Percentiles rank a stretch among this genome's conserved stretches.
Evolutionary conservation across 441 rosid genomes (phyloP).

Genomic region (Pelargonium citronellum): DNA sequence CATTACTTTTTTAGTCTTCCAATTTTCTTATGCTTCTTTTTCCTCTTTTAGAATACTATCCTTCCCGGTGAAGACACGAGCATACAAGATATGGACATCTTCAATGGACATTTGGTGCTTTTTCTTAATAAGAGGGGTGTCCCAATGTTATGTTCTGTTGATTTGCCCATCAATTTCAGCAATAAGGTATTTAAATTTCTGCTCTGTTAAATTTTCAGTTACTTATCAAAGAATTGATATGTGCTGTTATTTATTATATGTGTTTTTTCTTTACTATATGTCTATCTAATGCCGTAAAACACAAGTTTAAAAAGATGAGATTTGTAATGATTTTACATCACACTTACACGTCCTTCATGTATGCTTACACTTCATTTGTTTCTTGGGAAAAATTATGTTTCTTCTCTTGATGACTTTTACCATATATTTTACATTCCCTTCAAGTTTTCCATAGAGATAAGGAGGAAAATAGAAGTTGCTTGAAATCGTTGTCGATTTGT

Average conservation of each 20-base stretch:
- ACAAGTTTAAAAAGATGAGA: not conserved
- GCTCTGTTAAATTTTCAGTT: constrained; percentile 13
- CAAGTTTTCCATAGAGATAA: too few species aligned
- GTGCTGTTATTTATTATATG: not conserved
- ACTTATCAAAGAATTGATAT: not conserved
- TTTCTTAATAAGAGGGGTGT: constrained; percentile 46
- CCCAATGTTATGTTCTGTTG: constrained; percentile 59
- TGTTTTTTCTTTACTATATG: not conserved
- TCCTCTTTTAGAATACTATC: constrained; percentile 44
- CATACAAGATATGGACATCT: constrained; percentile 84
- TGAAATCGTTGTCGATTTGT: too few species aligned
- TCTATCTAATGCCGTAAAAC: not conserved
- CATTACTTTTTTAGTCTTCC: constrained; percentile 5
- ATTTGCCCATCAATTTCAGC: constrained; percentile 47
- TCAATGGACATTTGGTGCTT: constrained; percentile 65
- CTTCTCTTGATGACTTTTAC: too few species aligned
- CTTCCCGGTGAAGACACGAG: constrained; percentile 51
- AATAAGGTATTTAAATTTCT: constrained; percentile 38
- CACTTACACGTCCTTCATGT: too few species aligned
- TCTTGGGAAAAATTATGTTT: too few species aligned
- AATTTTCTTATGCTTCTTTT: constrained; percentile 11
- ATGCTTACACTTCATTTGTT: too few species aligned
- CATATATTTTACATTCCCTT: too few species aligned
- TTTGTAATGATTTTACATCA: constrained; percentile 1
- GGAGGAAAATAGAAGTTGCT: too few species aligned